Base-by-base conservation (phyloP, 2,329 filamentous ascomycete genomes). In the Lecanicillium sp. region DNA sequence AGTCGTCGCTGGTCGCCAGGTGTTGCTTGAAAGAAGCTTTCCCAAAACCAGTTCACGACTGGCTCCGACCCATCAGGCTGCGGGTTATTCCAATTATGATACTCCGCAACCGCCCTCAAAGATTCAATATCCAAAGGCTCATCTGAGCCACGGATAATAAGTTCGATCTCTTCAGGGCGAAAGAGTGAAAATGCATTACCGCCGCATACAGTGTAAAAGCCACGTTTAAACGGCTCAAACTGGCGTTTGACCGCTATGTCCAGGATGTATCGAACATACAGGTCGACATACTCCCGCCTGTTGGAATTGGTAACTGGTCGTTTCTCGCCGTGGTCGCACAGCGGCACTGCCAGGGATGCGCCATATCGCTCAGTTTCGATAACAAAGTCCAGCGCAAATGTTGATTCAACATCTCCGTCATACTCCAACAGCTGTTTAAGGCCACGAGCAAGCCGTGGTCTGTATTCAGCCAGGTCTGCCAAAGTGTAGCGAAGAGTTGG, bases 221-320 rank as follows among this genome's bases (percentile, higher is more conserved):
- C 89, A 39, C 88, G 78, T 56, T 92, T 92, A 69, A 96, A 96
- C 1, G 89, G 88, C 55, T 94, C 87, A 47, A 94, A 96, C 54
- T 95, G 88, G 29, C 86, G 75, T 29, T 76, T 67, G 2, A 95
- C 84, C 1, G 85, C 75, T 6, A 72, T 79, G 51, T 95, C 87
- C 10, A 96, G 76, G 9, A 90, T 59, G 55, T 90, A 84, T 29
- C 80, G 77, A 9, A 94, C 76, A 55, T 94, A 94, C 3, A 87
- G 68, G 49, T 90, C 83, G 38, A 95, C 87, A 51, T 90, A 96
- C 52, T 95, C 88, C 46, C 78, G 77, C 19, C 87, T 75, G 50
- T 95, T 96, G 13, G 71, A 60, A 50, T 87, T 92, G n/a, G 85
- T 95, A 32, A 96, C 88, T 4, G 83, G 67, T 41, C 77, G 77